A percentile compares a stretch with the other conserved stretches of the same genome.
Evolutionary conservation across 225 moss, liverwort and hornwort genomes (phyloP).

Genomic region (Pseudoscleropodium purum): DNA sequence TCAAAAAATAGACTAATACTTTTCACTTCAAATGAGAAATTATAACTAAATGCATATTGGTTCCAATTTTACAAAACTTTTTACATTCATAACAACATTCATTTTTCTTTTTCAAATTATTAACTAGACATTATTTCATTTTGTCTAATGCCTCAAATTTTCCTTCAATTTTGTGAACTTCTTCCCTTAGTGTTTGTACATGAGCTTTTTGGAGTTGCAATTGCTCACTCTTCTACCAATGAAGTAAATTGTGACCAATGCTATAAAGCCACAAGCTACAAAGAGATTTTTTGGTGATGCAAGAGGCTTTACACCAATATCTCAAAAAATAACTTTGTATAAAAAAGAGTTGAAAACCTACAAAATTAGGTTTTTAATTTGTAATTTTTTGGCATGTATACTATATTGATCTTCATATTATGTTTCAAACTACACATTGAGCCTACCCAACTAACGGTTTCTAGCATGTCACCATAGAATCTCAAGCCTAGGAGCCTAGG

Average conservation of each 20-base stretch:
- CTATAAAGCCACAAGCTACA: neutral
- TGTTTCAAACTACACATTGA: neutral
- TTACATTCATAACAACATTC: rapidly evolving
- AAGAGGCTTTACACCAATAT: neutral
- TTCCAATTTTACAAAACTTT: neutral
- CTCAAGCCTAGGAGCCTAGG: too few relatives aligned
- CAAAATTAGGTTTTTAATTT: neutral
- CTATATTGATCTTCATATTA: rapidly evolving
- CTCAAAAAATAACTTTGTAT: neutral
- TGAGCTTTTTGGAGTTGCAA: neutral
- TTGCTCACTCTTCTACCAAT: neutral
- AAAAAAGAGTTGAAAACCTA: neutral
- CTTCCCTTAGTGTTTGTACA: rapidly evolving
- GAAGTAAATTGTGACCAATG: neutral
- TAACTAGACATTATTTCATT: neutral
- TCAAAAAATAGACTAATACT: neutral
- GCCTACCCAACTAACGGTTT: neutral
- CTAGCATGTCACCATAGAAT: too few relatives aligned
- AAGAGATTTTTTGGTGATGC: neutral
- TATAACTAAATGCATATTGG: neutral
- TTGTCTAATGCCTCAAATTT: neutral
- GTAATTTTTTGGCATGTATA: neutral
- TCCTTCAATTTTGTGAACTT: neutral
- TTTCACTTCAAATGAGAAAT: neutral
- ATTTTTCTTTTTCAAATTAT: neutral